Evolutionary conservation across 225 moss, liverwort and hornwort genomes (phyloP).

Genomic region (Polytrichum formosum): DNA sequence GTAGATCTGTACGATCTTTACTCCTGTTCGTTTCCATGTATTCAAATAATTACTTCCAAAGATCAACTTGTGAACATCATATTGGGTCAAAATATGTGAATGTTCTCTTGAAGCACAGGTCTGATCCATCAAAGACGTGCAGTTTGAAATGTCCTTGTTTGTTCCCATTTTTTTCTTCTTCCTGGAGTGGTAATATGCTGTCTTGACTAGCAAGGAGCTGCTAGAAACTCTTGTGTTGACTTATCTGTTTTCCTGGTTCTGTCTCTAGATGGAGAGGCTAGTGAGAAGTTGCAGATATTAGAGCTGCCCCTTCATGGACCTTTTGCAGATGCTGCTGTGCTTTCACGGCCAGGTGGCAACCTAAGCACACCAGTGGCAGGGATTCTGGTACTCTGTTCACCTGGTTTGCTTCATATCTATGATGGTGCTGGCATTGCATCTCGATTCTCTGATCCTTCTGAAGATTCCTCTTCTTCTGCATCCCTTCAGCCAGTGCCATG

Average conservation of each 20-base stretch:
- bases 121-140: too few relatives aligned
- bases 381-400: constrained; percentile 74
- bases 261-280: constrained; percentile 60
- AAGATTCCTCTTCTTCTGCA: constrained; percentile 59
- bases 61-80: too few relatives aligned
- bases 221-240: background rate
- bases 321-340: constrained; percentile 77
- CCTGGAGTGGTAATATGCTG: too few relatives aligned
- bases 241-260: constrained; percentile 38
- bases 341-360: constrained; percentile 68
- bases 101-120: too few relatives aligned
- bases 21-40: background rate
- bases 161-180: too few relatives aligned
- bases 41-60: background rate
- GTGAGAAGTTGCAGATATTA: constrained; percentile 52
- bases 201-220: background rate
- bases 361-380: constrained; percentile 66
- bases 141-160: too few relatives aligned
- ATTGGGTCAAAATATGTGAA: too few relatives aligned
- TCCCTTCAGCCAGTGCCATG: constrained; percentile 74
- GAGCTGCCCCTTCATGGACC: constrained; percentile 76
- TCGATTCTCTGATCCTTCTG: constrained; percentile 54
- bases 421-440: constrained; percentile 74
- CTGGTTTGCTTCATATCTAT: constrained; percentile 85
- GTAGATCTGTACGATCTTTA: background rate